phyloP scores from a whole-genome alignment of 2,329 filamentous ascomycete species.

The Aspergillus piperis region DNA sequence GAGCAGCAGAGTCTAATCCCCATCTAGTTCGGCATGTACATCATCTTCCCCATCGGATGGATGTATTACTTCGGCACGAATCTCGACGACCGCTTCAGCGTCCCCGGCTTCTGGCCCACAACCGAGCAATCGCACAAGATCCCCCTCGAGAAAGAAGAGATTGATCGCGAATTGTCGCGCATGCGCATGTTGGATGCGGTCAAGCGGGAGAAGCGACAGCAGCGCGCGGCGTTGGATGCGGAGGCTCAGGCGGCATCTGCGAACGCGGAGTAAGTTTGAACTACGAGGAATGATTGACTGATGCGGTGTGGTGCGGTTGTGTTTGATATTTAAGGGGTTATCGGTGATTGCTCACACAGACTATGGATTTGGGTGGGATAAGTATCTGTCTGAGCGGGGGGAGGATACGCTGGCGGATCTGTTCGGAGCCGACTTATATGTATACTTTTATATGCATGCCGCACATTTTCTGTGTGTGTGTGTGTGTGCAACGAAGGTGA shows the following conservation, averaged over 20 bases:
- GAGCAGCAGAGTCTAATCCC: not conserved
- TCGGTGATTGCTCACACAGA: not conserved
- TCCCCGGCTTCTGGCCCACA: constrained; percentile 92
- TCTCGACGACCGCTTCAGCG: constrained; percentile 85
- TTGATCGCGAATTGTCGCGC: constrained; percentile 75
- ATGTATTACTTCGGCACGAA: constrained; percentile 99
- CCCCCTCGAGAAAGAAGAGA: constrained; percentile 58
- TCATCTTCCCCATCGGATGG: constrained; percentile 97
- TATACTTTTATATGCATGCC: not conserved
- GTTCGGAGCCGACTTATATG: not conserved
- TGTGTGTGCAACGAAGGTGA: not conserved
- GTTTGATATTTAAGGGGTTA: constrained; percentile 12
- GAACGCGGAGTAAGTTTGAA: constrained; percentile 18
- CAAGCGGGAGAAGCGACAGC: constrained; percentile 51
- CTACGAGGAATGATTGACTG: not conserved
- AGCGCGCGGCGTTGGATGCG: constrained; percentile 29
- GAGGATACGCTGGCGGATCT: not conserved
- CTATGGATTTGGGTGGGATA: too few species aligned
- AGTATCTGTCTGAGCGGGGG: not conserved
- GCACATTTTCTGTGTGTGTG: not conserved
- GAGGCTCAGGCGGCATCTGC: constrained; percentile 14
- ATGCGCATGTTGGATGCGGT: constrained; percentile 56
- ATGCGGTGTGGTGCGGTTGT: not conserved
- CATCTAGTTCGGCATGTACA: constrained; percentile 91
- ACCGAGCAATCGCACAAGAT: constrained; percentile 55